A percentile compares a stretch with the other conserved stretches of the same genome.
Conservation (phyloP, 2,329 filamentous ascomycete species). For the Didymosphaeria variabile region DNA sequence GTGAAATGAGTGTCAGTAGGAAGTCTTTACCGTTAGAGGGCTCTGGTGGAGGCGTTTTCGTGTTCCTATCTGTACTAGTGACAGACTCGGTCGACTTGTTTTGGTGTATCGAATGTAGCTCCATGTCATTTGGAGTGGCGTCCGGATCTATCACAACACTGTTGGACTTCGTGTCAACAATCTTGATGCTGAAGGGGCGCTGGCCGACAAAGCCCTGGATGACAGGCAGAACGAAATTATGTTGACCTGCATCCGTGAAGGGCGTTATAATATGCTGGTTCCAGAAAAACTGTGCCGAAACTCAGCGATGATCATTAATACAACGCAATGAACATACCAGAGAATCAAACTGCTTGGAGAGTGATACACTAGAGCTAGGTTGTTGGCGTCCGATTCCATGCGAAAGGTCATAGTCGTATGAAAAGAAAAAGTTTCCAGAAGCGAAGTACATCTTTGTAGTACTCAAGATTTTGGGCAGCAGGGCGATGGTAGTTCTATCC, state of each 20-base stretch:
- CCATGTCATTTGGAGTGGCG: conserved; percentile 46
- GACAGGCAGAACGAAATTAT: conserved; percentile 77
- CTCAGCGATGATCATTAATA: conserved; percentile 12
- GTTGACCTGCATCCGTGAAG: conserved; percentile 77
- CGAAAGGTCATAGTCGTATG: conserved; percentile 93
- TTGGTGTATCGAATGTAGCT: conserved; percentile 43
- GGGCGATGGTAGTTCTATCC: conserved; percentile 42
- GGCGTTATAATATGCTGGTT: conserved; percentile 78
- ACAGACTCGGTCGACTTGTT: conserved; percentile 36
- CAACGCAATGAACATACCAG: conserved; percentile 56
- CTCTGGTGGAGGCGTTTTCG: conserved; percentile 38
- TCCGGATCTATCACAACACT: conserved; percentile 46
- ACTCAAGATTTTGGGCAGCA: conserved; percentile 84
- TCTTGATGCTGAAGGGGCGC: conserved; percentile 76
- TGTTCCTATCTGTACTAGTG: conserved; percentile 19
- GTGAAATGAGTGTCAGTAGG: conserved; percentile 89
- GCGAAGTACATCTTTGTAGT: conserved; percentile 87
- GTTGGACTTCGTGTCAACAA: conserved; percentile 46
- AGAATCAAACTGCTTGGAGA: conserved; percentile 77
- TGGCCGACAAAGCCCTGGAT: conserved; percentile 97
- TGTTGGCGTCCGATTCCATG: conserved; percentile 62
- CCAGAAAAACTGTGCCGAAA: conserved; percentile 77
- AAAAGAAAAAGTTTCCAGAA: conserved; percentile 88
- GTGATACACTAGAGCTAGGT: conserved; percentile 61
- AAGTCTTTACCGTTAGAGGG: conserved; percentile 61